Evolutionary conservation across 2,329 filamentous ascomycete species (phyloP).

Genomic region (Knoxdaviesia capensis): DNA sequence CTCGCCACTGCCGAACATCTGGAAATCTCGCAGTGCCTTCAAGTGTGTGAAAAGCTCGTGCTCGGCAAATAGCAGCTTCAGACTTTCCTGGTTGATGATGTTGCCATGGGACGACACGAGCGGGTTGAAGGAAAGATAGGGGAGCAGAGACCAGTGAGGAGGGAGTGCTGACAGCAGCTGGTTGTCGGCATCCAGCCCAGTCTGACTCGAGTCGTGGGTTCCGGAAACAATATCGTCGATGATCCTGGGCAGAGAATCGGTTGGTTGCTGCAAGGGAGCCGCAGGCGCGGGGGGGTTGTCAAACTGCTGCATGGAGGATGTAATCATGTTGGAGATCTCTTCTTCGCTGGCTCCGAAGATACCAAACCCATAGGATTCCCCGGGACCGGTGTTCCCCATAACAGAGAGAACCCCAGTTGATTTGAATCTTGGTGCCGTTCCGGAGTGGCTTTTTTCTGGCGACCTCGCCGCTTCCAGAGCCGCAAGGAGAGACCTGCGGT

Average conservation of each 20-base stretch:
- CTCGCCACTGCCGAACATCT: constrained; percentile 66
- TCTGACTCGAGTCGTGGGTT: constrained; percentile 5
- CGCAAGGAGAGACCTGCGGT: constrained; percentile 5
- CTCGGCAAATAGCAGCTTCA: constrained; percentile 53
- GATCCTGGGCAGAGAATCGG: constrained; percentile 8
- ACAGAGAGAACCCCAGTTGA: no score
- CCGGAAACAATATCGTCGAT: constrained; percentile 19
- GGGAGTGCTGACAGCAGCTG: constrained; percentile 13
- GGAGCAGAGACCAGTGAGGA: constrained; percentile 38
- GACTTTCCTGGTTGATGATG: constrained; percentile 56
- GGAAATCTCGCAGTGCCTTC: constrained; percentile 55
- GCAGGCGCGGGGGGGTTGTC: no score
- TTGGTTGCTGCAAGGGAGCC: no score
- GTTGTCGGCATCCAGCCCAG: no score
- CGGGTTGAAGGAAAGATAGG: constrained; percentile 56
- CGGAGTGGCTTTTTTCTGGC: no score
- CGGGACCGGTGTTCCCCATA: no score
- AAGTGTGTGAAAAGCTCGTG: constrained; percentile 58
- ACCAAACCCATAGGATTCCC: no score
- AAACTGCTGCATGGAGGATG: no score
- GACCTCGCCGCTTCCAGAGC: no score
- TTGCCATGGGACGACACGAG: constrained; percentile 55
- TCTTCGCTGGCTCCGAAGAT: no score
- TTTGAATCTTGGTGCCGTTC: no score
- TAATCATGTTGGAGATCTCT: no score